phyloP scores from a whole-genome alignment of 2,329 filamentous ascomycete genomes.

The Annulohypoxylon truncatum region DNA sequence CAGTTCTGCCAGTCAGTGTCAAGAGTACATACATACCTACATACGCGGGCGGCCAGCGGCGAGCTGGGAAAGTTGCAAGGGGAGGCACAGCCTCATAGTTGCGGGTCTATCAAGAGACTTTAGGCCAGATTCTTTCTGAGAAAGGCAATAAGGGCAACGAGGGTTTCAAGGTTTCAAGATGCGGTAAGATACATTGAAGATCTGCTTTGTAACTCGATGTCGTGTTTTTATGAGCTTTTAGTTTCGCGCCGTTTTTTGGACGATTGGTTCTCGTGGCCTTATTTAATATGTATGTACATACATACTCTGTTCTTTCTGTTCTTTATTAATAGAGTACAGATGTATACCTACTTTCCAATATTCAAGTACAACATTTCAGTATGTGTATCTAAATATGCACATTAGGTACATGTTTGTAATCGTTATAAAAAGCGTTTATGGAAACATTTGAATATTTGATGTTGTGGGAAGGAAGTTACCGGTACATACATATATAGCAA shows the following conservation, averaged over 20 bases:
- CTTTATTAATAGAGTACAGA: too few species aligned
- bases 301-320: too few species aligned
- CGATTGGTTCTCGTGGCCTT: background rate
- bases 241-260: background rate
- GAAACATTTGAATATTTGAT: too few species aligned
- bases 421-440: too few species aligned
- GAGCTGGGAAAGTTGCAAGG: slow-evolving; percentile 22
- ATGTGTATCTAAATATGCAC: too few species aligned
- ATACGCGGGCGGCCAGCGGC: background rate
- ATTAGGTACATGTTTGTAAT: too few species aligned
- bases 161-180: slow-evolving; percentile 18
- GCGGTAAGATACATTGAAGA: slow-evolving; percentile 17
- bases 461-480: too few species aligned
- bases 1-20: slow-evolving; percentile 13
- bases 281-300: background rate
- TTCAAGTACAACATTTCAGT: too few species aligned
- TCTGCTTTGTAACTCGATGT: slow-evolving; percentile 16
- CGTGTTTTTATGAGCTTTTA: background rate
- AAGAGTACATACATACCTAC: too few species aligned
- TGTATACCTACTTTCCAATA: too few species aligned
- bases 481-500: too few species aligned
- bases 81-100: slow-evolving; percentile 35
- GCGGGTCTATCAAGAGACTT: slow-evolving; percentile 26
- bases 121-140: slow-evolving; percentile 3
- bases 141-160: background rate